Base-by-base conservation (phyloP, 805 yeast genomes). In the Yamadazyma takamatsuzukensis region DNA sequence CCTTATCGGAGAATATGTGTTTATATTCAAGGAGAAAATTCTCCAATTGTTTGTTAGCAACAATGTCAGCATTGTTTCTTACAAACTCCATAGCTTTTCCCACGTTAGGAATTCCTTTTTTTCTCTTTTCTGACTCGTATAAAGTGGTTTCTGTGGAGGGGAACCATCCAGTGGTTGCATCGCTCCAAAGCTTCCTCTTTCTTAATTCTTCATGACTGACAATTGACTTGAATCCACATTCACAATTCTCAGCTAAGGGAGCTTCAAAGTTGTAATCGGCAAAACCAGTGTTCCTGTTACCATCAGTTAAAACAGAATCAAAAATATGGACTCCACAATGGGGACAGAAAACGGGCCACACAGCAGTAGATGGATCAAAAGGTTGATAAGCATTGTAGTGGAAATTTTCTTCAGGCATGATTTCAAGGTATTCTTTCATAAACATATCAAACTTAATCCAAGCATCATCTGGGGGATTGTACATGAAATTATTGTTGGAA, bases 91-190 rank as follows among this genome's bases (percentile, higher is more conserved):
- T 31, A 8, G 30, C 26, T 25, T 16, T 21, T 10, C 24, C 27
- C 4, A 27, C 33, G 18, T 36, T 33, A 18, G 36, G 21, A 18
- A 32, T 30, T 21, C 32, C 30, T 12, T 18, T 36, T 11, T 36
- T 40, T 29, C 32, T 43, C 33, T 36, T 43, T 34, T 28, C 34
- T 39, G 85, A 68, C 11, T 72, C 71, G 41, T 70, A 72, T 29
- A 85, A n/a, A n/a, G 21, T 18, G 13, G 15, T 13, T 15, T 15
- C 13, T 5, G 17, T 13, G 6, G n/a, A n/a, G n/a, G 34, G 23
- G 14, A 30, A 33, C 25, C 33, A 27, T 21, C 27, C 28, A 21
- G 28, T 34, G 23, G 32, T 24, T 6, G 28, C 21, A 14, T 33
- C 40, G 16, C 19, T 36, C 26, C 36, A 38, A 8, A 54, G 24